phyloP scores from a whole-genome alignment of 768 basidiomycete genomes.

The Cystobasidium ongulense region DNA sequence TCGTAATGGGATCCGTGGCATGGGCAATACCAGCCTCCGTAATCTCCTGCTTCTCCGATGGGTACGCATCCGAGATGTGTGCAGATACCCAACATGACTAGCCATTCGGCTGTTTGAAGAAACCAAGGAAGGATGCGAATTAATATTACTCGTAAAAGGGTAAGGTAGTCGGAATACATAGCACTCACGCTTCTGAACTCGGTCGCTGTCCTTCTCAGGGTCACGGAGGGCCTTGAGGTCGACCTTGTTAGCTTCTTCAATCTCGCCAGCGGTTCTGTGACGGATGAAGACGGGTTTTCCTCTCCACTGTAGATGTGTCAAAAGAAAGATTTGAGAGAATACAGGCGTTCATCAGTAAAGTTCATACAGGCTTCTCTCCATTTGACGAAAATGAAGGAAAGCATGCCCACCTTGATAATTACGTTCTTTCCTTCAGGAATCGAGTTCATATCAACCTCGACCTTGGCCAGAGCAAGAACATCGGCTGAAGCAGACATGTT shows the following conservation, averaged over 20 bases:
- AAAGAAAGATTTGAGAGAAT: background rate
- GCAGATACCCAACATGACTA: conserved; percentile 61
- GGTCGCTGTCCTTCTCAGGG: conserved; percentile 75
- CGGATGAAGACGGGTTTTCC: conserved; percentile 99
- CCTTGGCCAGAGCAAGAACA: conserved; percentile 93
- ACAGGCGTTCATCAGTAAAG: background rate
- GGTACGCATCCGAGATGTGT: conserved; percentile 98
- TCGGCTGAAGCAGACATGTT: conserved; percentile 97
- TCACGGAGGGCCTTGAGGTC: conserved; percentile 86
- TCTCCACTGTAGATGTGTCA: conserved; percentile 63
- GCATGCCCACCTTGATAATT: conserved; percentile 59
- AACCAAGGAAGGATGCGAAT: background rate
- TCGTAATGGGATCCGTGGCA: conserved; percentile 99
- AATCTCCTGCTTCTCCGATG: conserved; percentile 69
- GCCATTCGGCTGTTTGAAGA: conserved; percentile 39
- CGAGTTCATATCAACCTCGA: conserved; percentile 76
- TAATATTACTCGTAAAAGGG: no score
- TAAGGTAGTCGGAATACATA: no score
- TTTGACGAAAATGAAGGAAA: background rate
- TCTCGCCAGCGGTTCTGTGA: conserved; percentile 82
- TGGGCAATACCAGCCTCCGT: conserved; percentile 96
- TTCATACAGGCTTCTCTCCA: background rate
- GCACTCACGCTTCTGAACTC: conserved; percentile 85
- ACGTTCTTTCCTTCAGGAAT: conserved; percentile 92
- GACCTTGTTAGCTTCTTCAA: conserved; percentile 75